Evolutionary conservation across 176 grass and related monocot species (phyloP).

Genomic region (Urochloa ruziziensis): DNA sequence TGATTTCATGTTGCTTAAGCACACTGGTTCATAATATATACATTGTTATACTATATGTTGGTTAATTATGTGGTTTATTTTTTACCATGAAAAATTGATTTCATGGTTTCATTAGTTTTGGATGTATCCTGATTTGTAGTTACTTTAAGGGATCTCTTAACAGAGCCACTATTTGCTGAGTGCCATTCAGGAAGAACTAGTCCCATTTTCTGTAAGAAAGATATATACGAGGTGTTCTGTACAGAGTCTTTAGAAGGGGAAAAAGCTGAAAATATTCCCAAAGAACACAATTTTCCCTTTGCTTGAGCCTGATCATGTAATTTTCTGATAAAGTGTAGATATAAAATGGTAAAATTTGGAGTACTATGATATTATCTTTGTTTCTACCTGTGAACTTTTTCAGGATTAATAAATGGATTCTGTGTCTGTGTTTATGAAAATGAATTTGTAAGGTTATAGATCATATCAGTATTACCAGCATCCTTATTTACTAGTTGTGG

Average conservation of each 20-base stretch:
- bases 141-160: not conserved
- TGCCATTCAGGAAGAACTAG: not conserved
- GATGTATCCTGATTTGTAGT: not conserved
- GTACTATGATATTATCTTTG: too few relatives aligned
- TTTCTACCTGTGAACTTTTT: not conserved
- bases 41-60: not conserved
- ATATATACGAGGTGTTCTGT: not conserved
- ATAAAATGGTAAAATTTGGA: not conserved
- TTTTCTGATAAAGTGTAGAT: not conserved
- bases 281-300: not conserved
- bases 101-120: not conserved
- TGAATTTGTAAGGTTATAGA: not conserved
- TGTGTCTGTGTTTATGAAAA: not conserved
- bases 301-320: not conserved
- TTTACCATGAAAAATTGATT: not conserved
- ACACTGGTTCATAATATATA: not conserved
- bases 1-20: not conserved
- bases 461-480: not conserved
- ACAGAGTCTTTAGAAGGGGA: not conserved
- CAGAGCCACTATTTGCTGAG: not conserved
- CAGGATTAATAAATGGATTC: not conserved
- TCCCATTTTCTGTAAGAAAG: not conserved
- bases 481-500: not conserved
- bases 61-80: not conserved
- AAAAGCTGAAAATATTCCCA: not conserved